phyloP scores from a whole-genome alignment of 805 yeast species.

The Tetrapisispora pingtungensis region DNA sequence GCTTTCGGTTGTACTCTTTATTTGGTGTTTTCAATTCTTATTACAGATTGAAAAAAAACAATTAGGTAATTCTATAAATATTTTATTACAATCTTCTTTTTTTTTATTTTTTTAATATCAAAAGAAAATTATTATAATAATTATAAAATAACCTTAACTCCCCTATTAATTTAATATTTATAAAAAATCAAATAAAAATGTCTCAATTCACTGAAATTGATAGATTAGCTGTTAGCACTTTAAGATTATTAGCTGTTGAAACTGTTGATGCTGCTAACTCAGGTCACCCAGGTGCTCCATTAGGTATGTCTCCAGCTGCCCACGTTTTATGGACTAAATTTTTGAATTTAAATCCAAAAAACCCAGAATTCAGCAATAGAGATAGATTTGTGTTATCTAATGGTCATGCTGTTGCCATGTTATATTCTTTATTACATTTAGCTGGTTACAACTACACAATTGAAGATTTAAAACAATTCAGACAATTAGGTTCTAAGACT shows the following conservation, averaged over 20 bases:
- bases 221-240: constrained; percentile 69
- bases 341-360: constrained; percentile 80
- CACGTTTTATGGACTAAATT: constrained; percentile 69
- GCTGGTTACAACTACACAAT: constrained; percentile 72
- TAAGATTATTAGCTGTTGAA: constrained; percentile 83
- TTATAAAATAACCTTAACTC: neutral
- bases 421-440: constrained; percentile 76
- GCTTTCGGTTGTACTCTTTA: too few relatives aligned
- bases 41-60: too few relatives aligned
- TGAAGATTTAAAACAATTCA: constrained; percentile 82
- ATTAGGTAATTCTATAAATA: too few relatives aligned
- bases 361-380: constrained; percentile 88
- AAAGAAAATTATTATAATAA: too few relatives aligned
- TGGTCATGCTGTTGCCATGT: constrained; percentile 91
- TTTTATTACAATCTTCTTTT: too few relatives aligned
- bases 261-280: constrained; percentile 81
- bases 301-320: constrained; percentile 95
- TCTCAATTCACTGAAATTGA: constrained; percentile 48
- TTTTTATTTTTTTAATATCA: too few relatives aligned
- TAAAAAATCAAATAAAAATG: constrained; percentile 8
- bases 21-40: too few relatives aligned
- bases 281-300: constrained; percentile 99
- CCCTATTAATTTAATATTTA: neutral
- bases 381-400: constrained; percentile 92
- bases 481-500: constrained; percentile 82